Evolutionary conservation across 768 basidiomycete genomes (phyloP).

Genomic region (Phaeotremella skinneri): DNA sequence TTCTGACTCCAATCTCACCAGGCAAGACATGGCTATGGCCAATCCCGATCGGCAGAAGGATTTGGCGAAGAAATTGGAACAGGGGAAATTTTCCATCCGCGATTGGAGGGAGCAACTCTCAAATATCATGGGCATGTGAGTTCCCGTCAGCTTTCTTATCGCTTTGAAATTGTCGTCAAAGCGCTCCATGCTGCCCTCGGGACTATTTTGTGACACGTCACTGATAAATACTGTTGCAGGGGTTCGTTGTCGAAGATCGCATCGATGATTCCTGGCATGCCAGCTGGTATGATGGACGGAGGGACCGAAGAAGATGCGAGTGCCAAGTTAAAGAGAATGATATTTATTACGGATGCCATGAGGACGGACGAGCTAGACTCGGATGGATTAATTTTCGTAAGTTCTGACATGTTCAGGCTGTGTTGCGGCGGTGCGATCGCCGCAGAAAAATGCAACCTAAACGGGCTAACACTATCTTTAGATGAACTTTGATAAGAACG

Average conservation of each 20-base stretch:
- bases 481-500: constrained; percentile 48
- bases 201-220: neutral
- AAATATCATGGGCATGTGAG: constrained; percentile 95
- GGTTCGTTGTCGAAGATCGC: constrained; percentile 99
- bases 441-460: neutral
- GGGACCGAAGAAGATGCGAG: constrained; percentile 86
- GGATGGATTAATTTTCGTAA: constrained; percentile 85
- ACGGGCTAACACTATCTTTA: neutral
- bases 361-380: constrained; percentile 88
- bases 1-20: constrained; percentile 18
- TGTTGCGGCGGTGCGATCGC: neutral
- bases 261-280: constrained; percentile 96
- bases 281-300: constrained; percentile 83
- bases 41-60: constrained; percentile 98
- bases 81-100: constrained; percentile 87
- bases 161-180: no score
- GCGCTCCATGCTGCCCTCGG: neutral
- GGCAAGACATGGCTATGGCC: constrained; percentile 82
- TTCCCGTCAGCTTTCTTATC: constrained; percentile 12
- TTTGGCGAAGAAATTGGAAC: constrained; percentile 91
- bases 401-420: constrained; percentile 13
- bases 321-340: constrained; percentile 90
- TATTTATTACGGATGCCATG: constrained; percentile 99
- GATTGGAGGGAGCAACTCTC: constrained; percentile 98
- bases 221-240: constrained; percentile 57